Conservation (phyloP, 495 filamentous ascomycete genomes). For the Mytilinidion resinicola region DNA sequence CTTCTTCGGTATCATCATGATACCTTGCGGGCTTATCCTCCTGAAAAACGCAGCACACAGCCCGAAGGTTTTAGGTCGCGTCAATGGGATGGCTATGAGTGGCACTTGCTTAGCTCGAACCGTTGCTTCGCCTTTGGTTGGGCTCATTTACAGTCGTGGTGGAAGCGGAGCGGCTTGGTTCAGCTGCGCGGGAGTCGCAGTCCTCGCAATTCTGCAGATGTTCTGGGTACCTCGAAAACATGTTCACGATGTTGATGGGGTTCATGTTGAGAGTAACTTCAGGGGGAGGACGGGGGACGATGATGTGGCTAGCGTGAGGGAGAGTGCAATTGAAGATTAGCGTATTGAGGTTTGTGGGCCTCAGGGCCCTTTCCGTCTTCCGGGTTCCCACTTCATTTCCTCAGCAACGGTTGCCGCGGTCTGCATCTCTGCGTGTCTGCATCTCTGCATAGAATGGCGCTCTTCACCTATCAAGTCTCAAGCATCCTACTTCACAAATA, state of each 20-base stretch:
- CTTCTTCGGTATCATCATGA: slow-evolving; percentile 25
- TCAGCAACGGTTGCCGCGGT: too few relatives aligned
- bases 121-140: slow-evolving; percentile 15
- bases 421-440: too few relatives aligned
- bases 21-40: slow-evolving; percentile 25
- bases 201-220: slow-evolving; percentile 16
- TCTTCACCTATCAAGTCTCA: too few relatives aligned
- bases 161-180: slow-evolving; percentile 23
- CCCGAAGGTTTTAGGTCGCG: slow-evolving; percentile 22
- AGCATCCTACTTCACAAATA: too few relatives aligned
- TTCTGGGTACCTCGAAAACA: slow-evolving; percentile 17
- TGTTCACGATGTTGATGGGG: neutral
- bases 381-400: too few relatives aligned
- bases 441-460: too few relatives aligned
- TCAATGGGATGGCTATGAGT: slow-evolving; percentile 24
- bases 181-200: slow-evolving; percentile 12
- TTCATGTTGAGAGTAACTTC: too few relatives aligned
- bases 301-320: too few relatives aligned
- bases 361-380: too few relatives aligned
- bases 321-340: too few relatives aligned
- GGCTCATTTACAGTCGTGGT: slow-evolving; percentile 18
- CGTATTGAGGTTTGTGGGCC: too few relatives aligned
- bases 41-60: slow-evolving; percentile 27
- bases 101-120: slow-evolving; percentile 21
- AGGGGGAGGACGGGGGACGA: too few relatives aligned